Evolutionary conservation across 306 rosid species (phyloP).

Genomic region (Cucurbita ficifolia): DNA sequence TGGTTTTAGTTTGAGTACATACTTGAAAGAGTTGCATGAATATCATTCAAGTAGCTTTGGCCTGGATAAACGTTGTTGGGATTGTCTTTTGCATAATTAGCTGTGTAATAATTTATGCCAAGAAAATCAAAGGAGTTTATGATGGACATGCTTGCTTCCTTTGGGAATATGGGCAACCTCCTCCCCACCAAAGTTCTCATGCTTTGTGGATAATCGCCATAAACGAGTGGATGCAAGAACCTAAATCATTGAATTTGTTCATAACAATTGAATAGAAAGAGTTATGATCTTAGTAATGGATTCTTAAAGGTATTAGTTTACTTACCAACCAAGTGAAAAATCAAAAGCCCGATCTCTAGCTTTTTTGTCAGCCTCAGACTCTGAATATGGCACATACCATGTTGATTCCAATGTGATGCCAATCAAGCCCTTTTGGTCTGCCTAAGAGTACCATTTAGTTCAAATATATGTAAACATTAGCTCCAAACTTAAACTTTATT

Average conservation of each 20-base stretch:
- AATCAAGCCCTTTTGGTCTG: neutral
- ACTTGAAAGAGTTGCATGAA: conserved; percentile 6
- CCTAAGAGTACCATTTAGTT: neutral
- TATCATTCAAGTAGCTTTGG: conserved; percentile 15
- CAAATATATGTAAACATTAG: too few species aligned
- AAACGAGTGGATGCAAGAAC: conserved; percentile 18
- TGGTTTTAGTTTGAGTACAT: neutral
- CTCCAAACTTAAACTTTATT: too few species aligned
- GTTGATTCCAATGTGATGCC: neutral
- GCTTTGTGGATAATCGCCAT: conserved; percentile 19
- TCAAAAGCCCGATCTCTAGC: conserved; percentile 34
- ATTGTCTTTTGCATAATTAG: conserved; percentile 3
- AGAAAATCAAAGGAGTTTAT: conserved; percentile 14
- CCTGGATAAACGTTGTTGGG: neutral
- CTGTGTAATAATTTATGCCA: conserved; percentile 10
- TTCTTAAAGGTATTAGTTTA: too few species aligned
- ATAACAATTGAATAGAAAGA: too few species aligned
- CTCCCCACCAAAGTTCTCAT: conserved; percentile 15
- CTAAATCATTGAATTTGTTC: neutral
- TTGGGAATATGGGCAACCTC: conserved; percentile 17
- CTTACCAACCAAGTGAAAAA: conserved; percentile 46
- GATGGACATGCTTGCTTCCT: neutral
- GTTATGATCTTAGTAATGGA: too few species aligned
- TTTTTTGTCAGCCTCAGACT: conserved; percentile 5
- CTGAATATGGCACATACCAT: conserved; percentile 18